phyloP scores from a whole-genome alignment of 371 early-diverging fungal genomes.

The Chytridium lagenaria region DNA sequence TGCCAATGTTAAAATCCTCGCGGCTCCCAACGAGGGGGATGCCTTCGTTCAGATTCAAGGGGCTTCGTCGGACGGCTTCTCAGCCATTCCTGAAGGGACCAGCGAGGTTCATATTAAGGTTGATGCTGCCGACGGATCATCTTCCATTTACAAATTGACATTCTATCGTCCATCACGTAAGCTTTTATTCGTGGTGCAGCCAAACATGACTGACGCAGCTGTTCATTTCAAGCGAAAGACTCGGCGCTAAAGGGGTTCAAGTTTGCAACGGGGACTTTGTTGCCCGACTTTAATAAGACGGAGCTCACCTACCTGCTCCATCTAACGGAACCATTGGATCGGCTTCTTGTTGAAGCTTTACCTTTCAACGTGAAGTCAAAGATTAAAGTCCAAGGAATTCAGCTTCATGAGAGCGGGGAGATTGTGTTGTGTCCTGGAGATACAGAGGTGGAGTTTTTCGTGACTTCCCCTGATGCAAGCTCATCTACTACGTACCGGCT shows the following conservation, averaged over 20 bases:
- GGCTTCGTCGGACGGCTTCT: conserved; percentile 33
- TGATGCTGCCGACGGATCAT: conserved; percentile 50
- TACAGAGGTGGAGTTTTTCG: conserved; percentile 35
- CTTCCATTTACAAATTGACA: conserved; percentile 35
- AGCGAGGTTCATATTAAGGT: conserved; percentile 46
- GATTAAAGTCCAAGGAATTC: conserved; percentile 6
- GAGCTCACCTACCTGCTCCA: conserved; percentile 40
- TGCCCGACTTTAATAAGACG: conserved; percentile 42
- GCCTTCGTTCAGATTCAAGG: conserved; percentile 48
- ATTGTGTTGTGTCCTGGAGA: conserved; percentile 37
- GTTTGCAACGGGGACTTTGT: conserved; percentile 28
- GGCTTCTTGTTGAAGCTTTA: conserved; percentile 3
- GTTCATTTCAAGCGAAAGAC: conserved; percentile 38
- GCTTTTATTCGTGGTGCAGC: no score
- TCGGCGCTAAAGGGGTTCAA: conserved; percentile 35
- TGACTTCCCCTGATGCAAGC: conserved; percentile 36
- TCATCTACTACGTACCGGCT: conserved; percentile 25
- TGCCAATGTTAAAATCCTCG: conserved; percentile 33
- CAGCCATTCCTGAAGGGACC: conserved; percentile 32
- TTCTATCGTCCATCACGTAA: conserved; percentile 39
- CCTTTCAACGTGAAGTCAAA: conserved; percentile 34
- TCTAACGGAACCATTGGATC: conserved; percentile 18
- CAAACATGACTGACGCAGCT: no score
- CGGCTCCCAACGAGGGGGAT: conserved; percentile 45
- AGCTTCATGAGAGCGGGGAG: neutral